Evolutionary conservation across 1,139 yeast species (phyloP), one percentile per base, ranked within the genome.

Genomic region (Kodamaea suecica): DNA sequence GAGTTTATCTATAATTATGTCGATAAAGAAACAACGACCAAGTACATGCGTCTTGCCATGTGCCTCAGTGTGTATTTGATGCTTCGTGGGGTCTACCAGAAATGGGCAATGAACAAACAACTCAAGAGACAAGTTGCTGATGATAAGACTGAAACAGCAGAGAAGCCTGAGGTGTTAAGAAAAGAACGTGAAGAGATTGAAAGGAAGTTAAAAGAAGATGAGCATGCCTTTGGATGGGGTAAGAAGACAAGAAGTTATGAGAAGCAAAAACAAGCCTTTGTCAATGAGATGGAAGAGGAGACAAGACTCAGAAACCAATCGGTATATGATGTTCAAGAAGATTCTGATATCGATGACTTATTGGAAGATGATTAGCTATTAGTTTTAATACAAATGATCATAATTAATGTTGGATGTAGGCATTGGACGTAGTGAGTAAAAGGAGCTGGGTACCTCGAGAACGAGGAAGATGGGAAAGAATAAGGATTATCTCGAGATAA

Each of bases 141-240:
- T 27, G 84, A 79, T 51, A 66, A 68, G 28, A 54, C 60, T 39
- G 69, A 64, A 36, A 68, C 66, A 44, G 57, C 56, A 9, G 66
- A 65, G 25, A 50, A 49, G 33, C 49, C 49, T 15, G 70, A 65
- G 12, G 53, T 48, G 38, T 67, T 64, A 26, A 53, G 54, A 37
- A 41, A 66, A 31, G 65, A 53, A 37, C 50, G 47, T 35, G 54
- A 56, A 38, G 63, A 57, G 34, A 47, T 48, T 24, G 56, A 52
- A 31, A 62, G 62, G 34, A 57, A 55, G 31, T 53, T 66, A 41
- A 55, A 57, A 34, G 42, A 47, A 14, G 76, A 70, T 48, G 74
- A 78, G 30, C 55, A 65, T 30, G 52, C 70, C 6, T 82, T 83
- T 64, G 90, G 92, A 15, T 83, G 88, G 87, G 92, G 92, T 38